Base-by-base conservation (phyloP, 1,284 basidiomycete species). In the Fomitopsis schrenkii region DNA sequence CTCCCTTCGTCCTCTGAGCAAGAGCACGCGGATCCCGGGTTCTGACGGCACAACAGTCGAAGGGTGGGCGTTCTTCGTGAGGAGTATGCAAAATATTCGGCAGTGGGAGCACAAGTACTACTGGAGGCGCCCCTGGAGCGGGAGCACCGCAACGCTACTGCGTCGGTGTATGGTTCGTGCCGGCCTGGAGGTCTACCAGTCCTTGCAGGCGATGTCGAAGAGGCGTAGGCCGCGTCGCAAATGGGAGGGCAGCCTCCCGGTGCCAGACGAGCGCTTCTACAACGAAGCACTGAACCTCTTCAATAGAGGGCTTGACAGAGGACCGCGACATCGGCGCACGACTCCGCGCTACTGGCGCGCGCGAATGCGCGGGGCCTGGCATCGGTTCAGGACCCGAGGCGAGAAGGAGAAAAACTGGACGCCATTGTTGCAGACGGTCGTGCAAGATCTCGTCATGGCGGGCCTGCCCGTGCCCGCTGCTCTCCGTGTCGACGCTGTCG, bases 241-340 rank as follows among this genome's bases (percentile, higher is more conserved):
- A 50, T 57, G 19, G 35, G 57, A 17, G 35, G 77, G 19, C 61
- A 72, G 42, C 64, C 77, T 10, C 83, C 85, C 3, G 64, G 64
- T 9, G 17, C 83, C 85, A 0, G 90, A 92, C 66, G 80, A 79
- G 10, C 78, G 81, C 41, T 90, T 91, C 71, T 90, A 85, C 75
- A 90, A 90, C 60, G 83, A 84, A 3, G 78, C 85, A 4, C 71
- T 91, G 17, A 72, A 76, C 15, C 74, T 85, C 26, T 82, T 85
- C 66, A 71, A 69, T 3, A 72, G 75, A 3, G 71, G 70, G n/a
- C 67, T 71, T 7, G 59, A 66, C 46, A 77, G 73, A 69, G 59
- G 63, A 17, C 66, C 67, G 15, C 72, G 76, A 5, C 55, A 64
- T 1, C n/a, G 58, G 3, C 66, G 64, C 28, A 63, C 66, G 1